A percentile compares a stretch with the other conserved stretches of the same genome.
Evolutionary conservation across 2,329 filamentous ascomycete species (phyloP).

Genomic region (Corynespora cassiicola): DNA sequence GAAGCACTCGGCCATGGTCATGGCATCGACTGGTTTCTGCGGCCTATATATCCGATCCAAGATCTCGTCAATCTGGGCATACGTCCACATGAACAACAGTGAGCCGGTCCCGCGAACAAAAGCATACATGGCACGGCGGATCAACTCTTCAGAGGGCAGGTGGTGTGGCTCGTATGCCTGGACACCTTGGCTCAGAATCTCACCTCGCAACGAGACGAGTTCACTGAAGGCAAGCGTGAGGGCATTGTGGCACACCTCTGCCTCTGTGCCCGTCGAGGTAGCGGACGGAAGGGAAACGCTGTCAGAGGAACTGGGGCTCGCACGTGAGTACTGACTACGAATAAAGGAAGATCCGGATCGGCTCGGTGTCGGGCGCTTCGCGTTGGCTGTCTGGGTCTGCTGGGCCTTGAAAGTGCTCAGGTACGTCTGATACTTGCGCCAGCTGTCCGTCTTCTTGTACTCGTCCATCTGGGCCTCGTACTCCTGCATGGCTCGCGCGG

Average conservation of each 20-base stretch:
- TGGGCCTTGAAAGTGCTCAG: constrained; percentile 42
- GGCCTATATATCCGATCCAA: constrained; percentile 43
- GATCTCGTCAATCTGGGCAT: constrained; percentile 37
- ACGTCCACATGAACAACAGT: constrained; percentile 44
- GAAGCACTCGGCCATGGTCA: constrained; percentile 45
- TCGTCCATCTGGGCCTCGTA: constrained; percentile 48
- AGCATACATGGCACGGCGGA: constrained; percentile 38
- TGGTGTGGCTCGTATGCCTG: constrained; percentile 32
- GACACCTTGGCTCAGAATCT: constrained; percentile 31
- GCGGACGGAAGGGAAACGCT: constrained; percentile 31
- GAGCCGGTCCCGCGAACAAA: constrained; percentile 44
- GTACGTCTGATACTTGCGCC: constrained; percentile 45
- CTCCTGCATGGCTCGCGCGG: constrained; percentile 45
- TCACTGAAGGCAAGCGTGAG: constrained; percentile 44
- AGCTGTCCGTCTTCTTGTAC: constrained; percentile 46
- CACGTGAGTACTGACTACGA: constrained; percentile 27
- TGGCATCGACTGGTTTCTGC: constrained; percentile 29
- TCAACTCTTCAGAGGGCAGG: constrained; percentile 36
- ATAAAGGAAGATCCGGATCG: constrained; percentile 31
- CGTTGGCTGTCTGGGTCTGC: constrained; percentile 23
- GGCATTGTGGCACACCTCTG: constrained; percentile 41
- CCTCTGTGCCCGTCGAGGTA: constrained; percentile 18
- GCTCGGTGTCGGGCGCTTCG: constrained; percentile 26
- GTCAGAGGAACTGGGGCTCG: constrained; percentile 36
- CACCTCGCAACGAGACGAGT: constrained; percentile 36